phyloP scores from a whole-genome alignment of 2,329 filamentous ascomycete genomes.

The Dothideomycetidae sp. region DNA sequence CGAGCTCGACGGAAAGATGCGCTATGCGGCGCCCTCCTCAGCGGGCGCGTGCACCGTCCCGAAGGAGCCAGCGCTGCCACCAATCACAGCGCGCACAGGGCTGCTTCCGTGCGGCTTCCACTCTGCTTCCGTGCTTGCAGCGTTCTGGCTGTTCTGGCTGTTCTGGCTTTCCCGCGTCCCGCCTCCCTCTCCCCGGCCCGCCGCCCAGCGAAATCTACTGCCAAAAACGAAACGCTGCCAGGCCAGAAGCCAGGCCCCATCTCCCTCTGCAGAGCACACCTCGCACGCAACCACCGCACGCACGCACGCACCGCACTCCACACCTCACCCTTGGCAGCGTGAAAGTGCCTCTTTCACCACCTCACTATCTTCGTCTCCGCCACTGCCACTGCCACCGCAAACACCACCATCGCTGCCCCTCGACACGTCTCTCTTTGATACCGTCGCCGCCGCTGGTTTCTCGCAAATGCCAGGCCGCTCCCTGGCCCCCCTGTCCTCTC shows the following conservation, averaged over 20 bases:
- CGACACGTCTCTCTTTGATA: conserved; percentile 5
- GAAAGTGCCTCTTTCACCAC: conserved; percentile 1
- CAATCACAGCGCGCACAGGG: not conserved
- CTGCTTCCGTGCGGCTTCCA: not conserved
- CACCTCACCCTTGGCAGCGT: not conserved
- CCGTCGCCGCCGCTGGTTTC: conserved; percentile 1
- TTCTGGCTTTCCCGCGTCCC: conserved; percentile 7
- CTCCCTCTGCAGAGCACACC: conserved; percentile 7
- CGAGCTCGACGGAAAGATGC: conserved; percentile 6
- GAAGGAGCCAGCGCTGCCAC: conserved; percentile 3
- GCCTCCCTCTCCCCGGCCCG: conserved; percentile 8
- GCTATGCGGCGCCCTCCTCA: too few species aligned
- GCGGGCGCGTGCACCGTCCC: not conserved
- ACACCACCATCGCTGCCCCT: conserved; percentile 4
- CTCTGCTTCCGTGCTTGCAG: too few species aligned
- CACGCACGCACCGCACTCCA: not conserved
- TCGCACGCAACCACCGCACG: conserved; percentile 1
- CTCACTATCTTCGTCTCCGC: conserved; percentile 1
- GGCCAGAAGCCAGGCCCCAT: too few species aligned
- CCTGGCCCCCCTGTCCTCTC: conserved; percentile 9
- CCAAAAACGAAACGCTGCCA: too few species aligned
- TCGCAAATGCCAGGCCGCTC: conserved; percentile 6
- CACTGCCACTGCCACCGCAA: conserved; percentile 3
- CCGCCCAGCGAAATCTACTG: too few species aligned
- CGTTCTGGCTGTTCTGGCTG: too few species aligned